Conservation (phyloP, 1,284 basidiomycete genomes). For the Vanrija sp. region DNA sequence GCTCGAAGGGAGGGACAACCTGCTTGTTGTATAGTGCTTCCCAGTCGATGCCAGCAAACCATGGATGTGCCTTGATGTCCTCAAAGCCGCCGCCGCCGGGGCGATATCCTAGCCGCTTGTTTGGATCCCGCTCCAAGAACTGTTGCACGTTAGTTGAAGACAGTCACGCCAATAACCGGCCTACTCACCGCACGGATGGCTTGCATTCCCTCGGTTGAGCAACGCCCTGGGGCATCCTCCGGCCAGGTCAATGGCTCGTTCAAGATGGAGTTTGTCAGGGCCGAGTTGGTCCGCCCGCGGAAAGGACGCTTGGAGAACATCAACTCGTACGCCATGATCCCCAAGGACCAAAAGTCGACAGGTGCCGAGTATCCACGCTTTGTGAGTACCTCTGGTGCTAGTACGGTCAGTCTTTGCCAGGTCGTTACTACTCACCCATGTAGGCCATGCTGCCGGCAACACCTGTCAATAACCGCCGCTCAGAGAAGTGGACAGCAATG, state of each 20-base stretch:
- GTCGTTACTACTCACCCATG: constrained; percentile 59
- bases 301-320: constrained; percentile 88
- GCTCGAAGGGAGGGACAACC: constrained; percentile 79
- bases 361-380: constrained; percentile 71
- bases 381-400: constrained; percentile 79
- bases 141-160: constrained; percentile 36
- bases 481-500: constrained; percentile 94
- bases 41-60: constrained; percentile 89
- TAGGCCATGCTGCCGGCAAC: constrained; percentile 98
- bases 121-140: constrained; percentile 80
- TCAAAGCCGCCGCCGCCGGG: constrained; percentile 70
- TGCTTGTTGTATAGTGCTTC: constrained; percentile 73
- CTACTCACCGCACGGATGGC: constrained; percentile 44
- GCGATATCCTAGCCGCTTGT: constrained; percentile 75
- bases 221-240: constrained; percentile 43
- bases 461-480: constrained; percentile 71
- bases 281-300: constrained; percentile 83
- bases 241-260: constrained; percentile 51
- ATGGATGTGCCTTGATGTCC: constrained; percentile 74
- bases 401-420: constrained; percentile 1
- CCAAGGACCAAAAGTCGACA: constrained; percentile 96
- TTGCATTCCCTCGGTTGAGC: constrained; percentile 46
- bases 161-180: background rate
- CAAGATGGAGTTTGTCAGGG: constrained; percentile 81
- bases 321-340: constrained; percentile 86